These are phyloP conservation scores for Mycena citricolor DNA, from an alignment of 1,284 basidiomycete species.

Conservation along the genomic window DNA sequence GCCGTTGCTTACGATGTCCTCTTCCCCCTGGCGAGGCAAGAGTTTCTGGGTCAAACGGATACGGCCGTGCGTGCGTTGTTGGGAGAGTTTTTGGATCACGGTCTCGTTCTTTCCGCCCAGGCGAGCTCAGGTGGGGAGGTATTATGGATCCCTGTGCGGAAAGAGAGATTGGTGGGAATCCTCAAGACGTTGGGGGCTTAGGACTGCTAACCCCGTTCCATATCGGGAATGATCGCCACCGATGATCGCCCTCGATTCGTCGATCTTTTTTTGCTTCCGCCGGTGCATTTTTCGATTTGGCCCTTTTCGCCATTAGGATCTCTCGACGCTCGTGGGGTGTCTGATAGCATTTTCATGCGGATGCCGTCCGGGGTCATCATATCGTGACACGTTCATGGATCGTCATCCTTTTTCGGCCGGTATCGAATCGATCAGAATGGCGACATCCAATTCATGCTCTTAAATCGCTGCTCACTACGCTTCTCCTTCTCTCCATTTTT, in stretches of 20 bases:
- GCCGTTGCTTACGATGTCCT: conserved; percentile 65
- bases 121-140: conserved; percentile 51
- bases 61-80: conserved; percentile 78
- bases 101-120: conserved; percentile 61
- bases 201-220: no score
- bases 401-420: not conserved
- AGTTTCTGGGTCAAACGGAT: conserved; percentile 87
- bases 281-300: not conserved
- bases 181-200: conserved; percentile 37
- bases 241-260: conserved; percentile 2
- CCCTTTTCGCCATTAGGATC: not conserved
- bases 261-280: not conserved
- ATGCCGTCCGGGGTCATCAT: not conserved
- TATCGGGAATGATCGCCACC: no score
- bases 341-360: no score
- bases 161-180: conserved; percentile 56
- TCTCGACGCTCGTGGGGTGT: no score
- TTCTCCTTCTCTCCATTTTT: not conserved
- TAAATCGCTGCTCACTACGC: not conserved
- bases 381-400: not conserved
- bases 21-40: conserved; percentile 67
- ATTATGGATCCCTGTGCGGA: conserved; percentile 82
- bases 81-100: conserved; percentile 89
- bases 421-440: conserved; percentile 2
- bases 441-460: conserved; percentile 5